Evolutionary conservation across 768 basidiomycete genomes (phyloP).

Genomic region (Asterophora parasitica): DNA sequence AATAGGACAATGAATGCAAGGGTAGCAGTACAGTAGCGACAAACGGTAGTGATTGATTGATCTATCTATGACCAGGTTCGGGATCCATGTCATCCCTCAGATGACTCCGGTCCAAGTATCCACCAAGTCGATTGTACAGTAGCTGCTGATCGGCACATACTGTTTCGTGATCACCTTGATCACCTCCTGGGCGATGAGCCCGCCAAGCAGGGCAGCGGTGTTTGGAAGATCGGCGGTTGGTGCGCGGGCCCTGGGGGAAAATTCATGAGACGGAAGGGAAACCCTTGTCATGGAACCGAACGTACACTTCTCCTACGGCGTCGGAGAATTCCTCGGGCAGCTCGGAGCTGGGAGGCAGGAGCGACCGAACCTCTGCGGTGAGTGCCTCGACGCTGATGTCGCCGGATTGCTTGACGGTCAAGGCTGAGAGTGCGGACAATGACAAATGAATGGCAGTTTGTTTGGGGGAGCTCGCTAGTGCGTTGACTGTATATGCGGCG

Average conservation of each 20-base stretch:
- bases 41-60: neutral
- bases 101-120: conserved; percentile 71
- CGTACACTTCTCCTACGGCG: conserved; percentile 78
- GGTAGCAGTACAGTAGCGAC: neutral
- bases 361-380: conserved; percentile 40
- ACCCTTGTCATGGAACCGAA: conserved; percentile 12
- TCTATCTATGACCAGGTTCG: too few relatives aligned
- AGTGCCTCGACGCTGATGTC: conserved; percentile 48
- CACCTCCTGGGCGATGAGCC: conserved; percentile 90
- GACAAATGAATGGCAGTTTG: conserved; percentile 69
- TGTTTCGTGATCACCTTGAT: conserved; percentile 98
- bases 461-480: conserved; percentile 40
- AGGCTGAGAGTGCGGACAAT: conserved; percentile 52
- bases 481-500: conserved; percentile 30
- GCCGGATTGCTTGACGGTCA: conserved; percentile 24
- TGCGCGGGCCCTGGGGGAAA: conserved; percentile 58
- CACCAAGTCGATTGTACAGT: conserved; percentile 80
- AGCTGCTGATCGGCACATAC: conserved; percentile 86
- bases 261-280: conserved; percentile 4
- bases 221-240: conserved; percentile 88
- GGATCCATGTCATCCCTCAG: conserved; percentile 7
- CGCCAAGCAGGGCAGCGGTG: conserved; percentile 89
- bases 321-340: conserved; percentile 54
- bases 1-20: neutral
- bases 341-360: conserved; percentile 45